Base-by-base conservation (phyloP, 2,329 filamentous ascomycete genomes). In the Dactylellina haptotyla region DNA sequence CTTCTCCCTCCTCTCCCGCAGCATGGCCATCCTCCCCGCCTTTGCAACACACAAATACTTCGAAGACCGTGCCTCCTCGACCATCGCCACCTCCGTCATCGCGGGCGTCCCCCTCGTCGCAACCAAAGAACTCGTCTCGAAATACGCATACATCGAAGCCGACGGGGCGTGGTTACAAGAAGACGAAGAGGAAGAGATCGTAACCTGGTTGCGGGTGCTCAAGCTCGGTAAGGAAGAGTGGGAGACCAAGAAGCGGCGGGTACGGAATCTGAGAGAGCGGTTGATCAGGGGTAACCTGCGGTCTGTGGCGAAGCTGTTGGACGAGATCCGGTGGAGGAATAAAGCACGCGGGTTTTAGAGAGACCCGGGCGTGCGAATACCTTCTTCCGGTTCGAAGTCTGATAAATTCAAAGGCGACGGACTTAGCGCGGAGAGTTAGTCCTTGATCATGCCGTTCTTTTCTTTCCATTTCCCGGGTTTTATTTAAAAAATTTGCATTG, bases 161-260 rank as follows among this genome's bases (percentile, higher is more conserved):
- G 77, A 78, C 0, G 74, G 69, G 1, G 78, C 78, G 1, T 79
- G 78, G 76, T 43, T 78, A 34, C 77, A 78, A 37, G 69, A 75
- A 9, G 75, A 77, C 8, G 71, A 65, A 3, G 77, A 78, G 61
- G 75, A 63, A 16, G 78, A 79, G 14, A 75, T 79, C 32, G 76
- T 78, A 46, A 77, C 77, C 1, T 75, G 78, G 18, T 70, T 71
- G 14, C 62, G 76, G 53, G 76, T 79, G 30, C 37, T 79, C 26
- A 74, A 72, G 39, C 76, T 78, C 23, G 65, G 61, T 90, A 0
- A 89, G 93, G 80, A 86, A 89, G 78, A 90, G 89, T 84, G 92
- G 90, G 76, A 87, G 90, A 76, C 87, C 5, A 66, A 56, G 39
- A 73, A 73, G 56, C 18, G 69, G 14, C 50, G 50, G 2, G 69